Evolutionary conservation across 257 asterid genomes (phyloP).

Genomic region (Buddleja alternifolia): DNA sequence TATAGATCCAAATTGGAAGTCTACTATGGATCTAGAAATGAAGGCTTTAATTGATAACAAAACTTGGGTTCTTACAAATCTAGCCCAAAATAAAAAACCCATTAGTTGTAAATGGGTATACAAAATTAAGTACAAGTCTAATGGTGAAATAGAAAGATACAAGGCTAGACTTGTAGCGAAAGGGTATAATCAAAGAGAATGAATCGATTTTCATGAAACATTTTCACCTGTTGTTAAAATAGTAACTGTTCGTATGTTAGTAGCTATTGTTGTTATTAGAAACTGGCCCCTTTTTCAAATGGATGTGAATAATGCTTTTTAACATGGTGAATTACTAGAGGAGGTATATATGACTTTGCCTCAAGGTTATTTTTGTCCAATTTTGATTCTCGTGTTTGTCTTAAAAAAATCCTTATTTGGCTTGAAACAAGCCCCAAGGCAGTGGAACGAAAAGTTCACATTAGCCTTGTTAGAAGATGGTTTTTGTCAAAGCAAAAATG

Average conservation of each 20-base stretch:
- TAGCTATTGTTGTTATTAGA: not conserved
- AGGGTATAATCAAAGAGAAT: not conserved
- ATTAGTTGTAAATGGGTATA: conserved; percentile 6
- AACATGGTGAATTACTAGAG: not conserved
- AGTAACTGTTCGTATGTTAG: not conserved
- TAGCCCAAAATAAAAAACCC: not conserved
- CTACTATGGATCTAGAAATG: too few species aligned
- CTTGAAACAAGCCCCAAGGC: too few species aligned
- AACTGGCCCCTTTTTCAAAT: not conserved
- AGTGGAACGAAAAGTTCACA: not conserved
- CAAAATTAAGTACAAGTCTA: not conserved
- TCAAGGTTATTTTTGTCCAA: not conserved
- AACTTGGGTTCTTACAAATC: not conserved
- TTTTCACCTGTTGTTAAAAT: not conserved
- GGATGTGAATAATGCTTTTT: not conserved
- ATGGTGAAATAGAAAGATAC: not conserved
- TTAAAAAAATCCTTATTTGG: not conserved
- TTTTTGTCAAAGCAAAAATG: too few species aligned
- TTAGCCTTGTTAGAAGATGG: not conserved
- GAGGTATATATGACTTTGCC: not conserved
- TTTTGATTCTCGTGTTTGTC: not conserved
- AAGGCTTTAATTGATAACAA: not conserved
- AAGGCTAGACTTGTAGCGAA: not conserved
- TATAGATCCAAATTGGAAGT: too few species aligned
- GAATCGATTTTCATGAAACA: not conserved